A percentile compares a stretch with the other conserved stretches of the same genome.
phyloP scores from a whole-genome alignment of 2,329 filamentous ascomycete genomes.

The Alternaria postmessia region DNA sequence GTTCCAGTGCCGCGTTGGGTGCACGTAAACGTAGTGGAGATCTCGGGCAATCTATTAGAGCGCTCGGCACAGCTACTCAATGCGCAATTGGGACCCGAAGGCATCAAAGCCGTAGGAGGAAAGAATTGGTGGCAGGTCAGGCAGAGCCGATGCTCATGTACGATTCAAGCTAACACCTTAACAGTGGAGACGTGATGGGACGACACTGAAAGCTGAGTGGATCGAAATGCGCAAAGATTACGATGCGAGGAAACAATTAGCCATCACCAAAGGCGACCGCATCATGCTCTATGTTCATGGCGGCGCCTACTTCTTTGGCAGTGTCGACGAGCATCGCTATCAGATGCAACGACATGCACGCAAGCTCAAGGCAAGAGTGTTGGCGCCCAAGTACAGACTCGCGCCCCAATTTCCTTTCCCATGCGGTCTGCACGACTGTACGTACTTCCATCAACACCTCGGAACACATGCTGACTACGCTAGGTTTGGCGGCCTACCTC shows the following conservation, averaged over 20 bases:
- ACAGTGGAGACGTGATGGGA: constrained; percentile 71
- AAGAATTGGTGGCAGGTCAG: constrained; percentile 65
- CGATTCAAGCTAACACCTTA: neutral
- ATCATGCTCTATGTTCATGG: constrained; percentile 96
- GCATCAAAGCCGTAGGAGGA: constrained; percentile 82
- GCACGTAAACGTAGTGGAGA: constrained; percentile 72
- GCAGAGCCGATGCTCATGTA: neutral
- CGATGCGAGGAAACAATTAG: constrained; percentile 70
- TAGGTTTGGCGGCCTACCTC: constrained; percentile 78
- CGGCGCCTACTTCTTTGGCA: constrained; percentile 94
- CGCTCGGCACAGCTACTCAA: constrained; percentile 70
- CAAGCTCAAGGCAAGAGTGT: constrained; percentile 88
- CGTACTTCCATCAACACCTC: neutral
- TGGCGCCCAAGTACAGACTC: constrained; percentile 85
- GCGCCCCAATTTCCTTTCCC: constrained; percentile 96
- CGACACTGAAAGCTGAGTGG: constrained; percentile 84
- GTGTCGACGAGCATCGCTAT: constrained; percentile 96
- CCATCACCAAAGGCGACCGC: constrained; percentile 67
- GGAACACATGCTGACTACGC: constrained; percentile 9
- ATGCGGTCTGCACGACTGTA: constrained; percentile 86
- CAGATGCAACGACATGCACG: constrained; percentile 95
- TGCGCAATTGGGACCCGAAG: constrained; percentile 78
- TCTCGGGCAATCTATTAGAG: constrained; percentile 71
- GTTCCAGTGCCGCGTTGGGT: constrained; percentile 92
- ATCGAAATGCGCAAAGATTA: constrained; percentile 92